Percentiles rank a stretch among this genome's conserved stretches.
These are phyloP conservation scores for Candida odintsovae DNA, from an alignment of 805 yeast genomes.

Conservation along the genomic window DNA sequence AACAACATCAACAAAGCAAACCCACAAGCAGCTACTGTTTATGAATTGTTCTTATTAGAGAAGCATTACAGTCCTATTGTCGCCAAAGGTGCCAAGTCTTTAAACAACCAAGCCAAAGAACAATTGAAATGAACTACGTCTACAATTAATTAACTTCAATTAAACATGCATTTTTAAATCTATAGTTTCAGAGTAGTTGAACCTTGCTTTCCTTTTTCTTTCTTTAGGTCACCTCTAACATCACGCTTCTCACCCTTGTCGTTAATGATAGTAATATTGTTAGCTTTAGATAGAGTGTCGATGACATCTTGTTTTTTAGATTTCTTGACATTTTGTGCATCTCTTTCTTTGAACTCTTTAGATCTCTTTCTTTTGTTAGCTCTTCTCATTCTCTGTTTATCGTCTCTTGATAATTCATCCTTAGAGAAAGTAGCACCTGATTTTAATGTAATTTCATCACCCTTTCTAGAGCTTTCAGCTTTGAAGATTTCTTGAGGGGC, in stretches of 20 bases:
- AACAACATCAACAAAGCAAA: constrained; percentile 71
- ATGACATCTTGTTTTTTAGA: constrained; percentile 58
- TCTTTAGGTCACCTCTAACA: constrained; percentile 60
- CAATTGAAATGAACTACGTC: constrained; percentile 4
- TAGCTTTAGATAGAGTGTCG: constrained; percentile 64
- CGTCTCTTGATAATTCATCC: constrained; percentile 78
- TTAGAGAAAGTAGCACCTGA: constrained; percentile 79
- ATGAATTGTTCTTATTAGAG: constrained; percentile 79
- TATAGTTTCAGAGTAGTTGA: constrained; percentile 18
- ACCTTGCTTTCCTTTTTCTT: constrained; percentile 27
- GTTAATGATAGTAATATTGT: constrained; percentile 74
- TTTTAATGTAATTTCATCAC: constrained; percentile 61
- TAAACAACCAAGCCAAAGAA: constrained; percentile 22
- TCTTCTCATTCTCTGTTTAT: constrained; percentile 80
- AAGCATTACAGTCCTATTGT: constrained; percentile 82
- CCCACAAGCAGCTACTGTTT: constrained; percentile 81
- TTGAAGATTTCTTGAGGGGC: constrained; percentile 95
- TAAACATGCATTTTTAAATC: not conserved
- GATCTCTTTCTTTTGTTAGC: constrained; percentile 79
- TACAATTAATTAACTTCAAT: not conserved
- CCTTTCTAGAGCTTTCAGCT: constrained; percentile 37
- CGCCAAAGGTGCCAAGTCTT: constrained; percentile 52
- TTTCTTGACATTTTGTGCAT: constrained; percentile 36
- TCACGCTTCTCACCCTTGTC: constrained; percentile 72
- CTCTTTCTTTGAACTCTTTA: constrained; percentile 37